Conservation (phyloP, 495 filamentous ascomycete genomes). For the Penicillium bovifimosum region DNA sequence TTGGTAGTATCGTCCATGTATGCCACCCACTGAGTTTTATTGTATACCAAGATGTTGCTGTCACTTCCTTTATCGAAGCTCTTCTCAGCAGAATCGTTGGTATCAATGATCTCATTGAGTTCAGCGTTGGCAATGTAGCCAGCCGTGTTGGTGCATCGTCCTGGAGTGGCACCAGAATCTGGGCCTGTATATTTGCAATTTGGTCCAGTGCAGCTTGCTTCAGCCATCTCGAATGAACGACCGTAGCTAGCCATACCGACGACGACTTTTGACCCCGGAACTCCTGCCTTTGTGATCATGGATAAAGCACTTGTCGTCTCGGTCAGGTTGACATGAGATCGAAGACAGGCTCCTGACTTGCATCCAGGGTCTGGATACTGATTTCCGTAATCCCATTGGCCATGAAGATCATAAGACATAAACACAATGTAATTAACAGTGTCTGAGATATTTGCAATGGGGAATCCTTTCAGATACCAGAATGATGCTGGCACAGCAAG, state of each 20-base stretch:
- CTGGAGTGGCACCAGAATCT: conserved; percentile 7
- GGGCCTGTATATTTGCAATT: not conserved
- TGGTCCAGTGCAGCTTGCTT: not conserved
- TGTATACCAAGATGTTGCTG: conserved; percentile 19
- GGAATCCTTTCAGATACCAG: conserved; percentile 31
- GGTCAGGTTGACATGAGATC: conserved; percentile 17
- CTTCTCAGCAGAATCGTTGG: too few species aligned
- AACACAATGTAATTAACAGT: conserved; percentile 30
- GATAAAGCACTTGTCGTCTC: not conserved
- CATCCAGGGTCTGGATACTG: conserved; percentile 24
- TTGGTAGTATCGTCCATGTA: conserved; percentile 33
- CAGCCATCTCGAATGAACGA: not conserved
- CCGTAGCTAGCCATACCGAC: not conserved
- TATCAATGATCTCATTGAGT: not conserved
- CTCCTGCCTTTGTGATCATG: conserved; percentile 51
- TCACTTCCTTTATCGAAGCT: not conserved
- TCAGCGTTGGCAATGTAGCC: conserved; percentile 15
- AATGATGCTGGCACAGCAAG: conserved; percentile 23
- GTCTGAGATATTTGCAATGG: conserved; percentile 16
- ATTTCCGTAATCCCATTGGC: conserved; percentile 32
- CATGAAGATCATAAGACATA: conserved; percentile 37
- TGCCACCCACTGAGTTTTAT: conserved; percentile 27
- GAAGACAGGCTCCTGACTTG: conserved; percentile 32
- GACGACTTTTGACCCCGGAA: conserved; percentile 34
- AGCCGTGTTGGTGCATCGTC: not conserved